Evolutionary conservation across 352 stramenopile genomes (phyloP), one percentile per base, ranked within the genome.

Genomic region (Globisporangium camurandrum): DNA sequence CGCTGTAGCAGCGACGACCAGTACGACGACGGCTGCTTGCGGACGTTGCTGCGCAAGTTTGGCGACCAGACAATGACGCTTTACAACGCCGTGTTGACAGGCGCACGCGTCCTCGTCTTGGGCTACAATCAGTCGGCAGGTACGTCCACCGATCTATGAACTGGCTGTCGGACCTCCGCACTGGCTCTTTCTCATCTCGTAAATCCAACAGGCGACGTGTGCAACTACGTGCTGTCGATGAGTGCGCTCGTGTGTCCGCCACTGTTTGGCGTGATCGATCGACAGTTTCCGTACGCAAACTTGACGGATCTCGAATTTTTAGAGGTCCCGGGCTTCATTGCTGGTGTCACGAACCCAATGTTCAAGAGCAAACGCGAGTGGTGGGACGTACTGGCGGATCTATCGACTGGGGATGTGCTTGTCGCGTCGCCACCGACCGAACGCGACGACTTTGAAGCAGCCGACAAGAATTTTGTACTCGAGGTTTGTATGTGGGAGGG

Each of bases 331-430:
- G 86, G 86, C 1, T 96, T 80, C 64, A 92, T 96, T 57, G 87
- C 87, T 28, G 87, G 87, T 3, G 86, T 95, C 51, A 96, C 85
- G 17, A 96, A 96, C 49, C 86, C 86, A 1, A 95, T 96, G 85
- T 96, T 96, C 56, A 93, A 94, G 57, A 84, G 78, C 47, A 92
- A 93, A 56, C 69, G 71, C 20, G 85, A 95, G 45, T 96, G 86
- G 86, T 96, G 86, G 86, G 86, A 96, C 54, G 72, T 96, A 20
- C 60, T 95, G 22, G 93, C 82, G 37, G 84, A 96, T 61, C 75
- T 95, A 43, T 88, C 81, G 4, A 95, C 61, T 5, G 82, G 84
- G 7, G 80, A 92, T 56, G 71, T 92, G 8, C 51, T 88, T 9
- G 54, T 89, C 23, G n/a, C n/a, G n/a, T 85, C 76, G 0, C 49